Evolutionary conservation across 179 eudicot species (phyloP), one percentile per base, ranked within the genome.

Genomic region (Beta corolliflora): DNA sequence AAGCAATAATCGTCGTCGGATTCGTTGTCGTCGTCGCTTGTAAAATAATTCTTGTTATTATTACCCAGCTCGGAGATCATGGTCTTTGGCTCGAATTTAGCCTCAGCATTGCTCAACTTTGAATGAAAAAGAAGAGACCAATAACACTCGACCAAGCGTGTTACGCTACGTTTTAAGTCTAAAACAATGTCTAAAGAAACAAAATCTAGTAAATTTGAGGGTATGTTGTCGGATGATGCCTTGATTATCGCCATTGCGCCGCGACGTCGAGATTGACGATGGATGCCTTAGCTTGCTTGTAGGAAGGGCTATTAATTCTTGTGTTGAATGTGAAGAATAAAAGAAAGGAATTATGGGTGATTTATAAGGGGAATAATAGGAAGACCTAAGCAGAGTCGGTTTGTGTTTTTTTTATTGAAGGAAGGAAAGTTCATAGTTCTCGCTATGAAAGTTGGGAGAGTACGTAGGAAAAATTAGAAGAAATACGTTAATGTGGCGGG

Each of bases 151-250:
- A 77, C 19, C 52, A 71, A 73, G 63, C 52, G 31, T 65, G 81
- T 41, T 10, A 72, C 1, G 25, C 6, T 9, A 31, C 53, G 54
- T 44, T 29, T 6, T 12, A 70, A 19, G 58, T 72, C 56, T 11
- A 61, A 63, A 44, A 73, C 9, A 36, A 72, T 23, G 11, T 21
- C 21, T 71, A 77, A n/a, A 7, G 72, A 82, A 10, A 56, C 64
- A 18, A 82, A 8, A 64, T 77, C 78, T 44, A 64, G 52, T 0
- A 72, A 36, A 54, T 23, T 58, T 53, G 81, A 72, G 4, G 80
- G 59, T n/a, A 77, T 77, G 36, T 19, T 61, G 36, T 61, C 15
- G 50, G 50, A 77, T 14, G 66, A 68, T 29, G 29, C 52, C 52
- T 45, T 71, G 55, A n/a, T 71, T 25, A 44, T 69, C 14, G 21